Percentiles rank a stretch among this genome's conserved stretches.
Conservation (phyloP, 1,284 basidiomycete species). For the Ceratobasidium papillatum region DNA sequence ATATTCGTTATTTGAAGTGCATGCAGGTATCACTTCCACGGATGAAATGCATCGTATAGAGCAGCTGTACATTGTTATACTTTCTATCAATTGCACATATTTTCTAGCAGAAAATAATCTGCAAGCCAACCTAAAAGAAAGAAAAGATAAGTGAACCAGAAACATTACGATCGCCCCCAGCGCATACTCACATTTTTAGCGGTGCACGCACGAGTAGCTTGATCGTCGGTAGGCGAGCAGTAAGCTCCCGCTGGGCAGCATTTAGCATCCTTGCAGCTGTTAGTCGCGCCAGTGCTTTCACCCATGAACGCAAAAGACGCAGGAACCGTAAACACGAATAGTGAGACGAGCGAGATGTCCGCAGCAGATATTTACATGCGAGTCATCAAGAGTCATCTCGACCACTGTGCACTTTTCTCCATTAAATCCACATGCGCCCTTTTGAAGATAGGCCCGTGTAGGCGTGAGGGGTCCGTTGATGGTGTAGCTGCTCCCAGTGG, state of each 20-base stretch:
- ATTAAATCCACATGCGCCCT: slow-evolving; percentile 56
- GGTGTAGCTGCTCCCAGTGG: slow-evolving; percentile 50
- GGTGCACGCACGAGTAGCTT: slow-evolving; percentile 54
- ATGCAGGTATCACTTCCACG: too few species aligned
- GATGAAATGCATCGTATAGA: too few species aligned
- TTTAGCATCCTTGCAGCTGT: slow-evolving; percentile 48
- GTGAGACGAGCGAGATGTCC: slow-evolving; percentile 60
- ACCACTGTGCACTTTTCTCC: slow-evolving; percentile 58
- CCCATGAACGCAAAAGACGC: slow-evolving; percentile 56
- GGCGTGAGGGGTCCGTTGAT: slow-evolving; percentile 52
- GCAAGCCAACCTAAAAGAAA: neutral
- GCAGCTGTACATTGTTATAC: too few species aligned
- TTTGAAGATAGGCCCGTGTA: slow-evolving; percentile 58
- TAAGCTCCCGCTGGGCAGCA: slow-evolving; percentile 53
- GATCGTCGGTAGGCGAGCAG: slow-evolving; percentile 50
- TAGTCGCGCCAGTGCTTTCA: slow-evolving; percentile 56
- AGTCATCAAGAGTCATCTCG: slow-evolving; percentile 57
- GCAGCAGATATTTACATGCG: slow-evolving; percentile 52
- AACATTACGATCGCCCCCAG: neutral
- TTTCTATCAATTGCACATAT: too few species aligned
- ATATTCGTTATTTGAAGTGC: too few species aligned
- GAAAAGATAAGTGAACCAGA: neutral
- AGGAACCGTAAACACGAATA: slow-evolving; percentile 56
- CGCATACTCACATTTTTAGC: slow-evolving; percentile 51
- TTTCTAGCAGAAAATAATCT: neutral